A percentile compares a stretch with the other conserved stretches of the same genome.
phyloP scores from a whole-genome alignment of 1,284 basidiomycete genomes.

The Ceratobasidium sp. region DNA sequence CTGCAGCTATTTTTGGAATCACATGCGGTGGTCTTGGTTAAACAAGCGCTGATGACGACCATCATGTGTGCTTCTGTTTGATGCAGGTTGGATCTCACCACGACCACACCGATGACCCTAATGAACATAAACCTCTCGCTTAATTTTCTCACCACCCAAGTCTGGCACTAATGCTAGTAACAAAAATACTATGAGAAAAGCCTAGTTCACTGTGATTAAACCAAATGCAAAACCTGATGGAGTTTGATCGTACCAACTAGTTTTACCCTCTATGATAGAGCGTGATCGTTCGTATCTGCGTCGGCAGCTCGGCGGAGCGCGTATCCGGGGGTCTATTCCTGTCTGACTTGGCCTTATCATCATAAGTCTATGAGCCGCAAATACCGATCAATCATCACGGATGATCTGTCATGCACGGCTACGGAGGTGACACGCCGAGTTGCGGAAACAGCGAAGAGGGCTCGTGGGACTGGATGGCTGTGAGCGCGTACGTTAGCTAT shows the following conservation, averaged over 20 bases:
- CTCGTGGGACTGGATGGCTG: slow-evolving; percentile 11
- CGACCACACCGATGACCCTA: neutral
- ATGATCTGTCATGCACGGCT: neutral
- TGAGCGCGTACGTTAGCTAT: slow-evolving; percentile 15
- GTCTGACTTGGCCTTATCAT: neutral
- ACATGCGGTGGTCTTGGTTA: neutral
- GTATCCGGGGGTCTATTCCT: neutral
- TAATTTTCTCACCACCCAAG: neutral
- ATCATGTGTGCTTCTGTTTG: neutral
- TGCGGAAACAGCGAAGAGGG: slow-evolving; percentile 10
- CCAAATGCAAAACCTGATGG: neutral
- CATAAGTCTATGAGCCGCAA: neutral
- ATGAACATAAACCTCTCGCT: neutral
- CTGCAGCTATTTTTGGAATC: slow-evolving; percentile 1
- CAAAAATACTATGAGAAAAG: too few relatives aligned
- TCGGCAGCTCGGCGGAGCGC: neutral
- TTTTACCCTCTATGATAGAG: neutral
- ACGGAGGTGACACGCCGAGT: slow-evolving; percentile 6
- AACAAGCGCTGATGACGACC: neutral
- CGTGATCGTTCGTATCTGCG: neutral
- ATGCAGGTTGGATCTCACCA: slow-evolving; percentile 12
- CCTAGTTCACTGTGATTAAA: neutral
- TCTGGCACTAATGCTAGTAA: too few relatives aligned
- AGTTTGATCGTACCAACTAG: neutral
- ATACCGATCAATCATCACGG: neutral